Percentiles rank a stretch among this genome's conserved stretches.
phyloP scores from a whole-genome alignment of 2,329 filamentous ascomycete species.

The Alternaria sp. region DNA sequence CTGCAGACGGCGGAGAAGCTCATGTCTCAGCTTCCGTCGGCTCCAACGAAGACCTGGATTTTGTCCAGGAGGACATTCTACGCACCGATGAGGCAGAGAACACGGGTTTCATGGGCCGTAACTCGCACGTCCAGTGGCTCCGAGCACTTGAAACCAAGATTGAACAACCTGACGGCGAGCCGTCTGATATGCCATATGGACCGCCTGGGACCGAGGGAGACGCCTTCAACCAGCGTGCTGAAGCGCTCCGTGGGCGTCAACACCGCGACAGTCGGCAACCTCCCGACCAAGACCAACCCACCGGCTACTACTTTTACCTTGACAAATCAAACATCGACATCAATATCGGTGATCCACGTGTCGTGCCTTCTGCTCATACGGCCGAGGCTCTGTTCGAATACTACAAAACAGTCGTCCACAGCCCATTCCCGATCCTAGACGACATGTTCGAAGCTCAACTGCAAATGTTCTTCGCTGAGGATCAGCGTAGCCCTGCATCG shows the following conservation, averaged over 20 bases:
- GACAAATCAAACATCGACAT: slow-evolving; percentile 28
- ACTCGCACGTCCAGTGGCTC: slow-evolving; percentile 40
- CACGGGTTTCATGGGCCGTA: slow-evolving; percentile 39
- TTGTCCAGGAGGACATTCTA: slow-evolving; percentile 34
- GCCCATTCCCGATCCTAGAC: slow-evolving; percentile 37
- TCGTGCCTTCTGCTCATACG: slow-evolving; percentile 38
- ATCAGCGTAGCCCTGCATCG: slow-evolving; percentile 5
- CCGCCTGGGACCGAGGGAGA: slow-evolving; percentile 25
- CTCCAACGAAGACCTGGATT: slow-evolving; percentile 23
- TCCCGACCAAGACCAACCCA: background rate
- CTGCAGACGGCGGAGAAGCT: slow-evolving; percentile 15
- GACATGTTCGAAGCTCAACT: slow-evolving; percentile 21
- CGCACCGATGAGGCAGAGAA: slow-evolving; percentile 23
- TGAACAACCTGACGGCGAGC: slow-evolving; percentile 21
- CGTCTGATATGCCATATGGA: slow-evolving; percentile 25
- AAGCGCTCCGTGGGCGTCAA: slow-evolving; percentile 11
- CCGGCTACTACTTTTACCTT: slow-evolving; percentile 40
- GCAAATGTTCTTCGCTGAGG: slow-evolving; percentile 5
- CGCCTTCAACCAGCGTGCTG: slow-evolving; percentile 17
- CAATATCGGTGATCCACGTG: slow-evolving; percentile 27
- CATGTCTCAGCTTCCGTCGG: slow-evolving; percentile 20
- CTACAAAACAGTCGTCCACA: slow-evolving; percentile 40
- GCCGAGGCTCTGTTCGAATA: slow-evolving; percentile 39
- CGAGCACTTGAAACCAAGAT: slow-evolving; percentile 23
- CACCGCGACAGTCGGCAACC: background rate